phyloP scores from a whole-genome alignment of 139 green algal species.

The Astrephomene gubernaculifera region DNA sequence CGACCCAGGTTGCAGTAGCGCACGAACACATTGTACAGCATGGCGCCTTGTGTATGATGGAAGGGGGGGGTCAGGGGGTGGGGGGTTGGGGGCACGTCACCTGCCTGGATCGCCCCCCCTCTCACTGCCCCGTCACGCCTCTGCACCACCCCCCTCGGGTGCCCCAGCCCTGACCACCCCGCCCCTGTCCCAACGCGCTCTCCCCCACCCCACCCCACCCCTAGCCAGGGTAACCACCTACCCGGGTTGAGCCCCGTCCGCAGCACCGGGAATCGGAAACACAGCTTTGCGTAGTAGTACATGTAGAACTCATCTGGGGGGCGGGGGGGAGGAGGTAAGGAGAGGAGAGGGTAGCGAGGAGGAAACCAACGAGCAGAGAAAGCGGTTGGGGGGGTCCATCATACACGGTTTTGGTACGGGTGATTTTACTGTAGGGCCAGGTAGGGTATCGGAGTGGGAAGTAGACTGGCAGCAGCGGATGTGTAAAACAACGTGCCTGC shows the following conservation, averaged over 20 bases:
- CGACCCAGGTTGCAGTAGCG: constrained; percentile 65
- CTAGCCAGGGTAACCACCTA: neutral
- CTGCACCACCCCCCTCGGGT: neutral
- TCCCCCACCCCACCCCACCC: neutral
- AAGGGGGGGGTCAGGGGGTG: neutral
- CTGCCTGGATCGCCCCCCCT: neutral
- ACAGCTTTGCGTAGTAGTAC: constrained; percentile 68
- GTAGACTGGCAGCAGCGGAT: too few species aligned
- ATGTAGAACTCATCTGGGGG: constrained; percentile 67
- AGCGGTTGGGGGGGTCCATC: neutral
- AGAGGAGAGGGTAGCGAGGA: neutral
- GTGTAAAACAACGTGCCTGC: neutral
- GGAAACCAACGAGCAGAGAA: neutral
- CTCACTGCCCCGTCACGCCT: too few species aligned
- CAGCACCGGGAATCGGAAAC: constrained; percentile 72
- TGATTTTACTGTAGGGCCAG: too few species aligned
- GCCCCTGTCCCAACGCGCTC: neutral
- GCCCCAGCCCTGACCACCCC: neutral
- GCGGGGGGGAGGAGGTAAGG: neutral
- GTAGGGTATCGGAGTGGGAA: too few species aligned
- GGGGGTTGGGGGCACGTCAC: neutral
- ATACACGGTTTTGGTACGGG: too few species aligned
- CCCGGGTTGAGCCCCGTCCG: constrained; percentile 66
- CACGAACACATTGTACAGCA: constrained; percentile 71
- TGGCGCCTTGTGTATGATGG: constrained; percentile 42